Evolutionary conservation across 2,329 filamentous ascomycete species (phyloP).

Genomic region (Microcera coccophila): DNA sequence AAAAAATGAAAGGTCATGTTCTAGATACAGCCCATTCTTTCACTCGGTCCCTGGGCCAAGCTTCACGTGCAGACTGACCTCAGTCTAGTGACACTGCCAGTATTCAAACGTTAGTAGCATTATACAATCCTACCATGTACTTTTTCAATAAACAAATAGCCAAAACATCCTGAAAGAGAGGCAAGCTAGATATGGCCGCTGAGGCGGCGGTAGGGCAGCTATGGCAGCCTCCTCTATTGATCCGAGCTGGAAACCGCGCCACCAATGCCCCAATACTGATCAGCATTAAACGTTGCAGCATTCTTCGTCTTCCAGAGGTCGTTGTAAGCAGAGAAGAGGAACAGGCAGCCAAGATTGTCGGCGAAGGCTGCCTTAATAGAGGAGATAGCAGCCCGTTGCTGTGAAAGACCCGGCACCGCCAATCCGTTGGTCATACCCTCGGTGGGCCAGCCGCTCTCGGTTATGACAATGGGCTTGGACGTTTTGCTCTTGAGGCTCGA

Average conservation of each 20-base stretch:
- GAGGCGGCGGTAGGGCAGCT: too few species aligned
- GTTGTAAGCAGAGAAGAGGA: conserved; percentile 78
- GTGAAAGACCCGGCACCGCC: conserved; percentile 64
- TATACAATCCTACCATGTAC: too few species aligned
- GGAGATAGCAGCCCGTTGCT: conserved; percentile 63
- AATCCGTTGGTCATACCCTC: conserved; percentile 60
- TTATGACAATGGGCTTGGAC: conserved; percentile 64
- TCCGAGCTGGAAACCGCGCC: conserved; percentile 25
- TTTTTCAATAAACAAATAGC: too few species aligned
- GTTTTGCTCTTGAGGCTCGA: conserved; percentile 39
- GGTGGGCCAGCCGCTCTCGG: conserved; percentile 82
- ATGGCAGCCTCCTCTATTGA: conserved; percentile 5
- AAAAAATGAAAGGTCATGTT: too few species aligned
- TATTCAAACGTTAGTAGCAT: too few species aligned
- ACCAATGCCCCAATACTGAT: conserved; percentile 71
- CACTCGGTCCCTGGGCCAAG: too few species aligned
- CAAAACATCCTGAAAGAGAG: too few species aligned
- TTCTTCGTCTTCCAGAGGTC: conserved; percentile 71
- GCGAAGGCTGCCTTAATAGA: conserved; percentile 61
- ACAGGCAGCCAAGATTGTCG: conserved; percentile 47
- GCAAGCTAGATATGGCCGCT: too few species aligned
- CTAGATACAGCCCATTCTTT: too few species aligned
- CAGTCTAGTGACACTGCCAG: too few species aligned
- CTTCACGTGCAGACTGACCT: too few species aligned
- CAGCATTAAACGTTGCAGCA: conserved; percentile 61